Base-by-base conservation (phyloP, 495 filamentous ascomycete genomes). In the Xylaria cubensis region DNA sequence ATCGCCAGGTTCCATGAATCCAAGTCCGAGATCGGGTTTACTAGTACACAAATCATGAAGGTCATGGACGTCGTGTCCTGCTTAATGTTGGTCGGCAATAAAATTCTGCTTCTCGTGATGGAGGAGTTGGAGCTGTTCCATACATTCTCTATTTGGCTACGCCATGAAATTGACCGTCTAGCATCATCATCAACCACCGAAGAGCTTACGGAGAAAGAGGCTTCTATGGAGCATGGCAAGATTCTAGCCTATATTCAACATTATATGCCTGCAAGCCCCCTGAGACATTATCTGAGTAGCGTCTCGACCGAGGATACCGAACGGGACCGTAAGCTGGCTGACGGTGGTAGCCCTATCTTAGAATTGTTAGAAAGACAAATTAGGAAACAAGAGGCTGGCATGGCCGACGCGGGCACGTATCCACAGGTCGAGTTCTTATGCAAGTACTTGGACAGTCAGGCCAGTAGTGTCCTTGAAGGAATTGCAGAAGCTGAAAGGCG, bases 141-240 rank as follows among this genome's bases (percentile, higher is more conserved):
- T 9, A 86, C 88, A 5, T 99, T 98, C 79, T 93, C 92, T 0
- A 84, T 85, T 65, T 99, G 95, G 96, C 86, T 99, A 48, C 89
- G 90, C 7, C 86, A 94, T 71, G 92, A 96, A 75, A 95, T 98
- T 64, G 92, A 97, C 72, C 83, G 83, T 48, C 82, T 87, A 53
- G 83, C 83, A 5, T 83, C 86, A 1, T 81, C 83, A 6, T 82
- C 85, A 2, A 67, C 77, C 19, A 78, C 80, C 1, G 87, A 89
- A 3, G 89, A 91, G 55, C 69, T 85, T 8, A 74, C 80, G 6
- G 88, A 89, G 61, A 89, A 86, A 75, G 87, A 90, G 70, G 84
- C 82, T 3, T 81, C 80, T 0, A 86, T 90, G 79, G 86, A 89
- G 64, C 80, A 88, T 48, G 80, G 76, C 51, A 90, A 86, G 58